These are phyloP conservation scores for Schizochytrium sp. DNA, from an alignment of 108 stramenopile genomes.

Conservation along the genomic window DNA sequence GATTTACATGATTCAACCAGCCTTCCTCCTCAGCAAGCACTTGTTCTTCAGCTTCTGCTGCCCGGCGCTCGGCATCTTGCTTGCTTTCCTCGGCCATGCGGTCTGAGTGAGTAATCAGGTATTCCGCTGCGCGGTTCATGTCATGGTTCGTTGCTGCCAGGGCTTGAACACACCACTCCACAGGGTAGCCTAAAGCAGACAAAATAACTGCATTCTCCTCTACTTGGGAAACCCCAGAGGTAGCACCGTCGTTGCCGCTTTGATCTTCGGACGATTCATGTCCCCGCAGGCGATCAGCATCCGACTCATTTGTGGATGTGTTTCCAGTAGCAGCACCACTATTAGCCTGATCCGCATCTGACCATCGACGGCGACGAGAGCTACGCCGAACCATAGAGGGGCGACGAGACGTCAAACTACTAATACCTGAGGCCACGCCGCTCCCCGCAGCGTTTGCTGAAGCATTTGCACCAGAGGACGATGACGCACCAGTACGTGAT, in stretches of 20 bases:
- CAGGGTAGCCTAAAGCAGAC: slow-evolving; percentile 8
- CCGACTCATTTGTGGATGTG: background rate
- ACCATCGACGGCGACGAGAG: slow-evolving; percentile 6
- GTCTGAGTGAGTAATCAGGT: slow-evolving; percentile 40
- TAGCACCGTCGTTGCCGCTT: background rate
- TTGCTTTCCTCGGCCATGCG: slow-evolving; percentile 41
- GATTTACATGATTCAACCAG: slow-evolving; percentile 48
- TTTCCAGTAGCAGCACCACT: background rate
- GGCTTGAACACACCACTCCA: slow-evolving; percentile 53
- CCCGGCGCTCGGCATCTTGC: slow-evolving; percentile 51
- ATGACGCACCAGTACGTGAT: background rate
- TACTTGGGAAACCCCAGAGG: background rate
- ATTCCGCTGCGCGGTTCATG: slow-evolving; percentile 50
- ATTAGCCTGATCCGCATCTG: background rate
- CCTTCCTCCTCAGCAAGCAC: slow-evolving; percentile 53
- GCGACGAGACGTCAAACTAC: too few relatives aligned
- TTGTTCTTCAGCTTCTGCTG: slow-evolving; percentile 16
- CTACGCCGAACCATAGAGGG: background rate
- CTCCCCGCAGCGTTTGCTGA: too few relatives aligned
- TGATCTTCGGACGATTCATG: background rate
- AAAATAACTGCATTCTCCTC: background rate
- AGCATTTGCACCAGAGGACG: background rate
- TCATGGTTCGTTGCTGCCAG: slow-evolving; percentile 23
- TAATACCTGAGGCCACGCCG: too few relatives aligned
- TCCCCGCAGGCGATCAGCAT: background rate